These are phyloP conservation scores for Annulohypoxylon bovei DNA, from an alignment of 495 filamentous ascomycete genomes.

Conservation along the genomic window DNA sequence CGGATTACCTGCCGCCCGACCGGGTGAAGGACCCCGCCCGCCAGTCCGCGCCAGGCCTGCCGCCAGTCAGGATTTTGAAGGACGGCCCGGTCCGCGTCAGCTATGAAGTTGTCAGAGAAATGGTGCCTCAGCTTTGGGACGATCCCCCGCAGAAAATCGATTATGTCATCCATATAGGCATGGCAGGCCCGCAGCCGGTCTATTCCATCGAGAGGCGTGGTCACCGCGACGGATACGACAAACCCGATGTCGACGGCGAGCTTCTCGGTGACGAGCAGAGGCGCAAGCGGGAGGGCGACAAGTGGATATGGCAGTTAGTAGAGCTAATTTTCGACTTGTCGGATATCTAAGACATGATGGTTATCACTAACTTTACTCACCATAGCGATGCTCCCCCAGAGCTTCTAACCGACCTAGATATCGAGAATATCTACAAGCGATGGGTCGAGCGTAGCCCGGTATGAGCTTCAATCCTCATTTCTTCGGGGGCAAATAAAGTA, in stretches of 20 bases:
- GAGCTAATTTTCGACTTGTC: background rate
- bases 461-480: slow-evolving; percentile 17
- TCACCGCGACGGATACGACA: slow-evolving; percentile 78
- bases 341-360: background rate
- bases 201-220: slow-evolving; percentile 77
- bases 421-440: slow-evolving; percentile 62
- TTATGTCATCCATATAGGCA: slow-evolving; percentile 80
- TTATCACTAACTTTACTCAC: background rate
- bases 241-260: slow-evolving; percentile 72
- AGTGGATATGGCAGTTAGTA: slow-evolving; percentile 58
- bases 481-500: background rate
- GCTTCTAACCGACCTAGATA: slow-evolving; percentile 61
- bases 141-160: slow-evolving; percentile 61
- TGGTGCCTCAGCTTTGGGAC: slow-evolving; percentile 70
- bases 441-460: slow-evolving; percentile 63
- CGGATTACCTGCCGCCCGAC: slow-evolving; percentile 61
- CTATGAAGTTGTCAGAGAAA: slow-evolving; percentile 69
- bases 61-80: slow-evolving; percentile 70
- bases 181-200: slow-evolving; percentile 73
- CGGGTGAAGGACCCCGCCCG: slow-evolving; percentile 48
- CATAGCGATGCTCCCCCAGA: slow-evolving; percentile 26
- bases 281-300: slow-evolving; percentile 47
- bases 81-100: slow-evolving; percentile 73
- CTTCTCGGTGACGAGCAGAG: slow-evolving; percentile 62
- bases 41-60: slow-evolving; percentile 45